A percentile compares a stretch with the other conserved stretches of the same genome.
Conservation (phyloP, 371 early-diverging fungal species). For the Actinomortierella ambigua region DNA sequence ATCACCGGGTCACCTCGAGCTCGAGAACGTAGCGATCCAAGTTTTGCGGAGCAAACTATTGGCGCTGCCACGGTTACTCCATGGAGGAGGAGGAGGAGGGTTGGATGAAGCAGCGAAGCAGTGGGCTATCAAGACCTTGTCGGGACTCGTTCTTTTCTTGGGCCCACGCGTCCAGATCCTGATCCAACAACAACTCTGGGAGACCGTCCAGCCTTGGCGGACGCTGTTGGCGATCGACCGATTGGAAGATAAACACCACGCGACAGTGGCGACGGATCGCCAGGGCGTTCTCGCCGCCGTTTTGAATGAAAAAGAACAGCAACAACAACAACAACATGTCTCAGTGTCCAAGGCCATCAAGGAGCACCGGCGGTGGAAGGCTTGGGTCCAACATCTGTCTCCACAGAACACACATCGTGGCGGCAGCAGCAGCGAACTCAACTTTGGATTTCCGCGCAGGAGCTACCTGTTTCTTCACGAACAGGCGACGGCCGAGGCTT, state of each 20-base stretch:
- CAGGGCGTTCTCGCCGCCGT: slow-evolving; percentile 15
- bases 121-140: slow-evolving; percentile 10
- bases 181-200: slow-evolving; percentile 22
- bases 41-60: slow-evolving; percentile 29
- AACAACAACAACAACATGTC: no score
- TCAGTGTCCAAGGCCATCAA: background rate
- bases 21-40: slow-evolving; percentile 21
- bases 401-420: background rate
- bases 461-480: slow-evolving; percentile 29
- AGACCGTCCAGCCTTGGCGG: slow-evolving; percentile 29
- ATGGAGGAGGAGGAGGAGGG: slow-evolving; percentile 25
- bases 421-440: slow-evolving; percentile 15
- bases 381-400: slow-evolving; percentile 17
- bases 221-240: slow-evolving; percentile 28
- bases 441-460: slow-evolving; percentile 38
- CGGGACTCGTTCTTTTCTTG: slow-evolving; percentile 25
- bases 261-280: slow-evolving; percentile 29
- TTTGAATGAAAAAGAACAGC: no score
- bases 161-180: slow-evolving; percentile 20
- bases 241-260: slow-evolving; percentile 35
- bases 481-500: slow-evolving; percentile 18
- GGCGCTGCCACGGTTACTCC: slow-evolving; percentile 30
- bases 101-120: slow-evolving; percentile 26
- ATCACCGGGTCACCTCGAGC: slow-evolving; percentile 5
- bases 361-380: slow-evolving; percentile 17